Evolutionary conservation across 2,329 filamentous ascomycete species (phyloP), one percentile per base, ranked within the genome.

Genomic region (Botrytis tulipae): DNA sequence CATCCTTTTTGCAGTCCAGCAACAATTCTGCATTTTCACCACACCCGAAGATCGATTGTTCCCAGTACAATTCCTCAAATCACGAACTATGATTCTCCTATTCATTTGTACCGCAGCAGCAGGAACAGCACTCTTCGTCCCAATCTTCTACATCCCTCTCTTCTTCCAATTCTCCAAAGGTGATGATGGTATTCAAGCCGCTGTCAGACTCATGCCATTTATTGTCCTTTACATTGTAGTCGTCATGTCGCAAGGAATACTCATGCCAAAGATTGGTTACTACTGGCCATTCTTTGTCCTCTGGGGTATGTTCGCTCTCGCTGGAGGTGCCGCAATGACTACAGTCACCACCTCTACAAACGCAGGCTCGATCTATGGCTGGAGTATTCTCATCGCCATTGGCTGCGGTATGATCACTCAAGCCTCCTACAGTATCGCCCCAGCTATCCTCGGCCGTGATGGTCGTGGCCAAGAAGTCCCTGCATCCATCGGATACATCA

Each of bases 121-220:
- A 0, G 82, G 80, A 10, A 80, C 82, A 4, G 79, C 81, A 12
- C 79, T 82, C 25, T 83, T 84, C 32, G 82, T 86, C 54, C 76
- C 84, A 1, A 79, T 82, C 6, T 84, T 83, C 78, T 85, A 85
- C 73, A 79, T 86, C 37, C 85, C 85, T 3, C 79, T 86, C 72
- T 86, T 84, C 80, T 86, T 87, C 79, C 83, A 87, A 79, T 82
- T 83, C 59, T 80, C 85, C 74, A 81, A 81, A 73, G 80, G 80
- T 29, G 79, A 81, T 67, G 76, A 73, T 51, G 79, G 82, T 0
- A 79, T 80, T 9, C 65, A 76, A 67, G 81, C 82, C 0, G 84
- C 83, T 22, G 78, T 84, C 10, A 78, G 79, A 44, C 81, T 82
- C 46, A 77, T 85, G 29, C 82, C 84, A 7, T 76, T 82, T 5